Base-by-base conservation (phyloP, 164 flowering plant genomes). In the Berberis vulgaris region DNA sequence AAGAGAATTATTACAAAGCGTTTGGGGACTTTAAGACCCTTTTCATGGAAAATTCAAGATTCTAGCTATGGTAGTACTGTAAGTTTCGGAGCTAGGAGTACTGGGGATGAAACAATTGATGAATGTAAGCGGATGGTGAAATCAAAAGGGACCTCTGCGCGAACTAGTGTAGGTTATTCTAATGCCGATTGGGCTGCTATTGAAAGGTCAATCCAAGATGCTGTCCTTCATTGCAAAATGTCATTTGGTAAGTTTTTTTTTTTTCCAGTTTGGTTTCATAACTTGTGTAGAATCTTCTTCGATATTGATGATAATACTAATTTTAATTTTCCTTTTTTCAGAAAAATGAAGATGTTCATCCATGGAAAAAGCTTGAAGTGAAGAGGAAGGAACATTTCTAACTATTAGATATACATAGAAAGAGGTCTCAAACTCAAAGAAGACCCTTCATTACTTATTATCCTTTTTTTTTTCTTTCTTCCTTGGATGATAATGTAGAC, bases 191-290 rank as follows among this genome's bases (percentile, higher is more conserved):
- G 65, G 45, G 41, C 41, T 62, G 65, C 49, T 10, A 41, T 9
- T 62, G 56, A 62, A 57, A 62, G 13, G 8, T 49, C 65, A 4
- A 50, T 62, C 50, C 43, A 41, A 8, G 65, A 50, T 5, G 65
- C 65, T 40, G 57, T 62, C 12, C 54, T 40, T 7, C 43, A 62
- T 39, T 62, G 65, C 57, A 62, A 50, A 41, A 52, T n/a, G 41
- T 62, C 65, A 42, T 49, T 49, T 11, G 47, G 62, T 39, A 47
- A 4, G 46, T 13, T 11, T 0, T 50, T 50, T 50, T 50, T 50
- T 50, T 50, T 3, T 50, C 2, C 11, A 8, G 7, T 9, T 50
- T 50, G 54, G 2, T 50, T 50, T 9, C 54, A 50, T 50, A 5
- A 50, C 26, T 26, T 26, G 26, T 26, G 26, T 26, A 26, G 26